phyloP scores from a whole-genome alignment of 2,329 filamentous ascomycete species.

The Colletotrichum tabaci region DNA sequence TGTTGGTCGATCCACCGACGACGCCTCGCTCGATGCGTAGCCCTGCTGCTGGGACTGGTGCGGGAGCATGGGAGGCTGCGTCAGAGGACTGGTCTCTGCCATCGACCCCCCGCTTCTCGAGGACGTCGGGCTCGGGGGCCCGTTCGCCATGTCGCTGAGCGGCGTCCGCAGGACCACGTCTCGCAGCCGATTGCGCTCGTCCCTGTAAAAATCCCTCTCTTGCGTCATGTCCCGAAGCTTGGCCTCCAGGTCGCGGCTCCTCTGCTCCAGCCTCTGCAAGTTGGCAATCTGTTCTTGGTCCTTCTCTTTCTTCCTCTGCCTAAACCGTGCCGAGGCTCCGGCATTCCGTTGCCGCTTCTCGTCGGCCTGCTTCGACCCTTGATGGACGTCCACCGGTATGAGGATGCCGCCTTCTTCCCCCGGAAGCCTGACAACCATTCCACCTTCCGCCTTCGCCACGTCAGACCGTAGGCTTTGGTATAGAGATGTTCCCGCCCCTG shows the following conservation, averaged over 20 bases:
- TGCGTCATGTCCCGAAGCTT: conserved; percentile 68
- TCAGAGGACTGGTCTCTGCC: conserved; percentile 55
- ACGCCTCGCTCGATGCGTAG: conserved; percentile 58
- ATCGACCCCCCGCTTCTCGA: conserved; percentile 54
- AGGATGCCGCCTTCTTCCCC: conserved; percentile 59
- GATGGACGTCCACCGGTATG: conserved; percentile 83
- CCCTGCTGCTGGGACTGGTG: conserved; percentile 48
- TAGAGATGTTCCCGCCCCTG: conserved; percentile 53
- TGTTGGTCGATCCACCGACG: conserved; percentile 61
- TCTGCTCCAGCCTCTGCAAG: conserved; percentile 78
- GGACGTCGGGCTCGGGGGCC: conserved; percentile 66
- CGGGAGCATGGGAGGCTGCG: conserved; percentile 47
- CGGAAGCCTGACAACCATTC: conserved; percentile 44
- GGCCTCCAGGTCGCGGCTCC: conserved; percentile 75
- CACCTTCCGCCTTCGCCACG: conserved; percentile 40
- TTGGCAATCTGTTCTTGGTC: conserved; percentile 80
- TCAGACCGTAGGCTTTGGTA: conserved; percentile 41
- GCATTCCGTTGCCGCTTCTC: conserved; percentile 90
- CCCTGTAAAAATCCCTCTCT: conserved; percentile 81
- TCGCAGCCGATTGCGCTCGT: conserved; percentile 79
- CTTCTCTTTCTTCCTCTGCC: conserved; percentile 85
- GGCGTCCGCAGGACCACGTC: conserved; percentile 75
- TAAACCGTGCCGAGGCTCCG: conserved; percentile 86
- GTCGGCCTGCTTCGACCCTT: conserved; percentile 85
- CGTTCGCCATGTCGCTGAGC: conserved; percentile 66